These are phyloP conservation scores for Fusarium heterosporum DNA, from an alignment of 2,329 filamentous ascomycete genomes.

Conservation along the genomic window DNA sequence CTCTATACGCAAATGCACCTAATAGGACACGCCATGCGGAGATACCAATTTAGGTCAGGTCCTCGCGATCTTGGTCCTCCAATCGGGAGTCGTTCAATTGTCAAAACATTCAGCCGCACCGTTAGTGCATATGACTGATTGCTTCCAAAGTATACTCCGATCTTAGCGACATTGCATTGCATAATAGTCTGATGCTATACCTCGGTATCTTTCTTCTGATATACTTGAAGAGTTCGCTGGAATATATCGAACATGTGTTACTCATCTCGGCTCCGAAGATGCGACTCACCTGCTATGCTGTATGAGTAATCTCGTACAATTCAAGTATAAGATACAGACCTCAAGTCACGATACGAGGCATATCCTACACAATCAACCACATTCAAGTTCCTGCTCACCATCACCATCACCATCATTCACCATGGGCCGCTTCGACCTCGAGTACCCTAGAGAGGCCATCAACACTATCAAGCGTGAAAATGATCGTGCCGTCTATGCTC, in stretches of 20 bases:
- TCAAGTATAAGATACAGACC: slow-evolving; percentile 14
- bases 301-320: neutral
- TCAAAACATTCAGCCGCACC: slow-evolving; percentile 20
- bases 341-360: neutral
- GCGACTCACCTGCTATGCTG: neutral
- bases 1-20: slow-evolving; percentile 8
- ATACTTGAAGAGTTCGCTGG: slow-evolving; percentile 6
- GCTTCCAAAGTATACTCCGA: slow-evolving; percentile 1
- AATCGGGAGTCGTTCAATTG: slow-evolving; percentile 37
- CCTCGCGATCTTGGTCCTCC: slow-evolving; percentile 26
- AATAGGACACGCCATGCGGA: neutral
- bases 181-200: neutral
- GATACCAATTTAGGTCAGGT: slow-evolving; percentile 2
- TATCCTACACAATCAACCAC: neutral
- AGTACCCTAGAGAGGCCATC: slow-evolving; percentile 72
- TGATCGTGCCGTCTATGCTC: slow-evolving; percentile 75
- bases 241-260: slow-evolving; percentile 4
- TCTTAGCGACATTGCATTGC: slow-evolving; percentile 1
- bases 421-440: slow-evolving; percentile 57
- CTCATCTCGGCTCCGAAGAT: slow-evolving; percentile 19
- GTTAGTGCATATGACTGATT: neutral
- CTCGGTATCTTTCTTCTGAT: neutral
- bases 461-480: slow-evolving; percentile 77
- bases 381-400: neutral
- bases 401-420: neutral